phyloP scores from a whole-genome alignment of 352 stramenopile species.

The Poterioochromonas sp. region DNA sequence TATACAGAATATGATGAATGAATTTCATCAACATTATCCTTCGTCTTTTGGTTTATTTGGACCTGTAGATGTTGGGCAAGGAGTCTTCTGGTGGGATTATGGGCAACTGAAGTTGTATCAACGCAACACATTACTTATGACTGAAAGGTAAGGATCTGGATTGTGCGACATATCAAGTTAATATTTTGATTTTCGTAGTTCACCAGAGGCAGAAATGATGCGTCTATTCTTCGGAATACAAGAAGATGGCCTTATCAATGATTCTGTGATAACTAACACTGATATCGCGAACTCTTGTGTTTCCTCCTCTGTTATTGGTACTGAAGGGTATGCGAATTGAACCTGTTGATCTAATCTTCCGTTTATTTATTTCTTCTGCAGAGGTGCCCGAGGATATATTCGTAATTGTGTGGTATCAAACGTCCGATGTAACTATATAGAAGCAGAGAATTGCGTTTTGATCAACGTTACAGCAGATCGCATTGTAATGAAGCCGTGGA shows the following conservation, averaged over 20 bases:
- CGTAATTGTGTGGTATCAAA: slow-evolving; percentile 69
- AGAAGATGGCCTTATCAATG: not conserved
- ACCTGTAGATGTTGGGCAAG: slow-evolving; percentile 87
- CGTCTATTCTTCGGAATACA: slow-evolving; percentile 58
- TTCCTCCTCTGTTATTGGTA: slow-evolving; percentile 40
- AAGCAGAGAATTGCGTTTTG: slow-evolving; percentile 85
- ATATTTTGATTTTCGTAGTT: not conserved
- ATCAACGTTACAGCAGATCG: slow-evolving; percentile 93
- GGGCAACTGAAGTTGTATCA: slow-evolving; percentile 94
- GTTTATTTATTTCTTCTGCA: not conserved
- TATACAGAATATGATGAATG: slow-evolving; percentile 76
- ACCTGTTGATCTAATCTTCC: too few relatives aligned
- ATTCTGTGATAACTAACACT: not conserved
- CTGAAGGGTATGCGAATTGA: not conserved
- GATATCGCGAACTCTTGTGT: slow-evolving; percentile 38
- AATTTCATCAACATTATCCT: slow-evolving; percentile 59
- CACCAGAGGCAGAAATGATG: slow-evolving; percentile 56
- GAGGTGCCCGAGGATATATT: slow-evolving; percentile 38
- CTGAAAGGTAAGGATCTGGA: slow-evolving; percentile 49
- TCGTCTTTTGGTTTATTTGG: slow-evolving; percentile 79
- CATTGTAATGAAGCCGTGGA: slow-evolving; percentile 78
- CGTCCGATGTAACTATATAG: slow-evolving; percentile 73
- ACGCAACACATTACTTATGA: slow-evolving; percentile 88
- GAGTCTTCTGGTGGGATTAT: slow-evolving; percentile 98
- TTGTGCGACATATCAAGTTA: not conserved